Percentiles rank a stretch among this genome's conserved stretches.
phyloP scores from a whole-genome alignment of 805 yeast species.

The Yarrowia sp. region DNA sequence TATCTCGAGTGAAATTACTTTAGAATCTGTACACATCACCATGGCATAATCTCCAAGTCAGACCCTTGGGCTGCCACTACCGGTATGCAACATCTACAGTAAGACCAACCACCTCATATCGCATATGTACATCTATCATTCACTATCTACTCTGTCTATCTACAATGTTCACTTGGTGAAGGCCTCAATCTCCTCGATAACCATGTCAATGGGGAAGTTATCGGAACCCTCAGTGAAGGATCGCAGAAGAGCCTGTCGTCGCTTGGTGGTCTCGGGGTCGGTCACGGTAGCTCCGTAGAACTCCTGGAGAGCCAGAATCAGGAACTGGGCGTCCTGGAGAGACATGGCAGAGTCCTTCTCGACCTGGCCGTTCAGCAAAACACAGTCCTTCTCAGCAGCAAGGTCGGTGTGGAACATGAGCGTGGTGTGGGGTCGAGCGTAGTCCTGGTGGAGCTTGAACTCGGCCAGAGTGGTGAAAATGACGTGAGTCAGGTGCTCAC shows the following conservation, averaged over 20 bases:
- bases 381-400: slow-evolving; percentile 61
- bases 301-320: slow-evolving; percentile 58
- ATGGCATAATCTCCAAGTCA: too few relatives aligned
- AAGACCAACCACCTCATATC: too few relatives aligned
- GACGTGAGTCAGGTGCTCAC: slow-evolving; percentile 83
- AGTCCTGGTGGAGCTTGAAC: slow-evolving; percentile 87
- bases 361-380: slow-evolving; percentile 85
- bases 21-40: too few relatives aligned
- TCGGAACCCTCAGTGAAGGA: slow-evolving; percentile 74
- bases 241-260: slow-evolving; percentile 64
- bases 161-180: slow-evolving; percentile 47
- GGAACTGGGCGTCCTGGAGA: slow-evolving; percentile 76
- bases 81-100: too few relatives aligned
- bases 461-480: slow-evolving; percentile 91
- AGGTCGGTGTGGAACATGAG: slow-evolving; percentile 86
- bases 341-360: slow-evolving; percentile 74
- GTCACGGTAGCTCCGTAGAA: slow-evolving; percentile 57
- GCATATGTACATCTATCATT: slow-evolving; percentile 23
- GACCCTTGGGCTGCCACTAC: too few relatives aligned
- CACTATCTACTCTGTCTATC: background rate
- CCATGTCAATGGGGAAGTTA: slow-evolving; percentile 68
- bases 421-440: slow-evolving; percentile 94
- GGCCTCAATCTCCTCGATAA: slow-evolving; percentile 77
- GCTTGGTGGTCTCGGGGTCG: slow-evolving; percentile 50
- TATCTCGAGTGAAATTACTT: too few relatives aligned